phyloP scores from a whole-genome alignment of 2,329 filamentous ascomycete genomes.

The Tolypocladium tropicale region DNA sequence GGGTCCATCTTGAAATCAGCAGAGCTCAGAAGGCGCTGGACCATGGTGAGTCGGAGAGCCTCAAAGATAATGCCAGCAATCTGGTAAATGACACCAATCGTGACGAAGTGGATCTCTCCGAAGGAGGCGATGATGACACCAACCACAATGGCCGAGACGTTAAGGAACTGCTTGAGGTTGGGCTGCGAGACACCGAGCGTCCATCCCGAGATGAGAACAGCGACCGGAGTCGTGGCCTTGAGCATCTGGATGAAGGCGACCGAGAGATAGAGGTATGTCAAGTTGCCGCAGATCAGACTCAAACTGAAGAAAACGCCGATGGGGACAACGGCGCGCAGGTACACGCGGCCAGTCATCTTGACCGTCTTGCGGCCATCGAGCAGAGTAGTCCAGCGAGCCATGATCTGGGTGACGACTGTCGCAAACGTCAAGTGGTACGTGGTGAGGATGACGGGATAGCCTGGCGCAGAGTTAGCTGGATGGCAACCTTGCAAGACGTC shows the following conservation, averaged over 20 bases:
- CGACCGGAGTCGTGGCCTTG: constrained; percentile 94
- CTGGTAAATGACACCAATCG: constrained; percentile 71
- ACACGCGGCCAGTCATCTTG: constrained; percentile 93
- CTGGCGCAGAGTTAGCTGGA: constrained; percentile 26
- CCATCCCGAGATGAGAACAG: constrained; percentile 86
- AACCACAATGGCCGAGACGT: constrained; percentile 88
- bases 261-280: constrained; percentile 89
- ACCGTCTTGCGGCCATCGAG: constrained; percentile 93
- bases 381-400: constrained; percentile 79
- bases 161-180: constrained; percentile 78
- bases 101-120: constrained; percentile 89
- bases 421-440: constrained; percentile 95
- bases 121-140: constrained; percentile 92
- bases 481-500: constrained; percentile 1
- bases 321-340: constrained; percentile 85
- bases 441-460: constrained; percentile 71
- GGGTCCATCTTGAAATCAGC: constrained; percentile 89
- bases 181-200: constrained; percentile 72
- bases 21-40: constrained; percentile 71
- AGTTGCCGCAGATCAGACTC: constrained; percentile 91
- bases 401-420: constrained; percentile 85
- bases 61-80: constrained; percentile 71
- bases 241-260: constrained; percentile 99
- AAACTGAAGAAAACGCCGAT: constrained; percentile 95
- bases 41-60: constrained; percentile 73